Base-by-base conservation (phyloP, 768 basidiomycete species). In the Boletus bicolor region DNA sequence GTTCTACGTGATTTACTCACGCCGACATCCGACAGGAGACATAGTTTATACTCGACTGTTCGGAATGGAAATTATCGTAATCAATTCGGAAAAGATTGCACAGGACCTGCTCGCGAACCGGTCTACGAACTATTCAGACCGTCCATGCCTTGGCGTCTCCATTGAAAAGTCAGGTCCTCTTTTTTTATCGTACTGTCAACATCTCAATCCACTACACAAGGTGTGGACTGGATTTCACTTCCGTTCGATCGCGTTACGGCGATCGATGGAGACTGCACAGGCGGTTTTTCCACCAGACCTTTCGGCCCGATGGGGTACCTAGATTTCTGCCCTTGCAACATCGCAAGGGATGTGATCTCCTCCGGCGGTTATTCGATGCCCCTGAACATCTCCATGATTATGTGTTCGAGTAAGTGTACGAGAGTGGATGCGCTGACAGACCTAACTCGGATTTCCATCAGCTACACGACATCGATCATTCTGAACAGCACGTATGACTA, bases 231-330 rank as follows among this genome's bases (percentile, higher is more conserved):
- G 47, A 10, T 4, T 60, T 54, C 41, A 11, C 21, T 10, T 34
- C 59, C 2, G 30, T 5, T 5, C 0, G 41, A 0, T 2, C 54
- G 37, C 37, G 14, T 0, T 50, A 63, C 5, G 57, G 61, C 1
- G 48, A 63, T 24, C 17, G 5, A 26, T 62, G 61, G 61, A 47
- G 54, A 21, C n/a, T 61, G 7, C 60, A 61, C 5, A 28, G 60
- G 12, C 59, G 44, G 1, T 19, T 61, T 30, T 51, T 61, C 24
- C 60, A 61, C 32, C 59, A 56, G 21, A 50, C 59, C 0, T 57
- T 61, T 17, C n/a, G 39, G 3, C 15, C 3, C 1, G 41, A 53
- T 1, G 47, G 19, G 2, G 37, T 32, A 6, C 5, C 21, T 0
- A 56, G 47, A 46, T 61, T 60, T 17, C 4, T 38, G 0, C 59